Evolutionary conservation across 495 filamentous ascomycete species (phyloP), one percentile per base, ranked within the genome.

Genomic region (Talaromyces nanjingensis): DNA sequence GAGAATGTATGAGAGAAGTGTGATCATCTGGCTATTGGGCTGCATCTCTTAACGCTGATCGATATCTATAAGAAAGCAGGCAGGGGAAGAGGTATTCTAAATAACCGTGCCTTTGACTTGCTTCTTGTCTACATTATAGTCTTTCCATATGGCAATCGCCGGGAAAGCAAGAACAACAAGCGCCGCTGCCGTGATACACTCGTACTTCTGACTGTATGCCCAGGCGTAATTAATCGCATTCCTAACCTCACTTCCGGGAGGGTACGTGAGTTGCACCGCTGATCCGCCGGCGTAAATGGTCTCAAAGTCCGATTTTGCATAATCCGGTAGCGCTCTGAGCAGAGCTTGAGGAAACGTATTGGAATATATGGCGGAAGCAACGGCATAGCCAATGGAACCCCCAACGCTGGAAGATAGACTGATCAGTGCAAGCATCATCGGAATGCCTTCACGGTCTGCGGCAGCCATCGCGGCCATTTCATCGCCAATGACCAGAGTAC

Each of bases 401-500:
- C 89, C 89, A 8, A 90, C 72, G 63, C 71, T 79, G 31, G 80
- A 72, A 67, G 88, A 88, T 68, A 89, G 79, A 59, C 77, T 76
- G 60, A 85, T 74, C 52, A 88, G 67, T 1, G 86, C 88, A 16
- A 87, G 76, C 58, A 82, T 83, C 63, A 83, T 76, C 58, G 86
- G 79, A 65, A 90, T 76, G 64, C 86, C 73, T 59, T 87, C 76
- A 64, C 89, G 87, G 1, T 76, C 70, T 0, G 80, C 76, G 1
- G 83, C 86, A 2, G 88, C 84, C 84, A 91, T 86, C 67, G 83
- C 83, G 3, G 88, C 85, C 65, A 91, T 85, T 65, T 91, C 83
- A 66, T 88, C 84, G 62, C 75, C 79, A 67, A 91, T 85, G 60
- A 91, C 71, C 11, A 86, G 70, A 2, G 80, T 84, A 20, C 84